These are phyloP conservation scores for Ilex asprella DNA, from an alignment of 257 asterid species.

Conservation along the genomic window DNA sequence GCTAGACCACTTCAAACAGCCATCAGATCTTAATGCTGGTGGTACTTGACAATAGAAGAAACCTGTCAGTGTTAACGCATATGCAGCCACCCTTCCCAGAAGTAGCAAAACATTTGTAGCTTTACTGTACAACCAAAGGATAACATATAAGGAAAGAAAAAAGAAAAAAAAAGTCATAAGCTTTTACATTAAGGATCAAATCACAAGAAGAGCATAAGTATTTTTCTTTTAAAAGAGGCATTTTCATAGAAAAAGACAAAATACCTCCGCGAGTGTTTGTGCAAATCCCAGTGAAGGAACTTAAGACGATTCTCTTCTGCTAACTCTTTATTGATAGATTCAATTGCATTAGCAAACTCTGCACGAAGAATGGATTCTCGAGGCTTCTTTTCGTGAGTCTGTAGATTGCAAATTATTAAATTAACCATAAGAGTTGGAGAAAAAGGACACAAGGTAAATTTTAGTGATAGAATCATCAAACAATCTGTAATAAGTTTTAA, in stretches of 20 bases:
- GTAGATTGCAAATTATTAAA: constrained; percentile 24
- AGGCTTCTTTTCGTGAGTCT: constrained; percentile 91
- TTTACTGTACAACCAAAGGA: constrained; percentile 45
- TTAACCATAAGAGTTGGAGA: background rate
- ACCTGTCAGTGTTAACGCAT: constrained; percentile 84
- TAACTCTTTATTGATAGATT: constrained; percentile 68
- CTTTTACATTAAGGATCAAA: constrained; percentile 8
- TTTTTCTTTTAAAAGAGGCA: background rate
- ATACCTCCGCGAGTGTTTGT: constrained; percentile 93
- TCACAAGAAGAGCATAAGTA: too few relatives aligned
- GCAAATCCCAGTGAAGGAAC: constrained; percentile 95
- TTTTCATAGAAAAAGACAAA: constrained; percentile 11
- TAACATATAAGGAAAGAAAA: constrained; percentile 7
- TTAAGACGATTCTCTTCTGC: constrained; percentile 79
- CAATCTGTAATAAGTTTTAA: background rate
- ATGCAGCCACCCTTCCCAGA: constrained; percentile 86
- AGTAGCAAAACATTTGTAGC: constrained; percentile 72
- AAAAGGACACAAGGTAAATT: too few relatives aligned
- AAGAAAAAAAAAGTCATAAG: constrained; percentile 21
- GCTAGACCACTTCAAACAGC: constrained; percentile 43
- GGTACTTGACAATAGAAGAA: constrained; percentile 76
- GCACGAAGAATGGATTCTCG: constrained; percentile 91
- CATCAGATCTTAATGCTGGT: constrained; percentile 41
- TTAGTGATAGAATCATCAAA: too few relatives aligned
- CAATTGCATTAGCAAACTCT: constrained; percentile 88